Base-by-base conservation (phyloP, 495 filamentous ascomycete species). In the Penicillium manginii region DNA sequence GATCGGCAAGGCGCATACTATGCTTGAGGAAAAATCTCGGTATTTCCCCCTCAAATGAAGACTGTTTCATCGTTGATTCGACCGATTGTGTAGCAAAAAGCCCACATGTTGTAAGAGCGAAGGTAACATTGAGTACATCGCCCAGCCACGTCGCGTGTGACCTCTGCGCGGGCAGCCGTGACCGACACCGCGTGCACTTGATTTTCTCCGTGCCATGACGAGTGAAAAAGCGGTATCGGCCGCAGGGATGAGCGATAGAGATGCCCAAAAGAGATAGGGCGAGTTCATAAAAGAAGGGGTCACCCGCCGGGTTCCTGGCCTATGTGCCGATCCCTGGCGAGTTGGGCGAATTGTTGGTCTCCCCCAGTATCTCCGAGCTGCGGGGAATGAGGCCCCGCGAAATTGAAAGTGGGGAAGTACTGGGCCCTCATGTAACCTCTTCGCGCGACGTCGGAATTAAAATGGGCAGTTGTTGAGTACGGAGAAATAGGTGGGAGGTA, bases 241-340 rank as follows among this genome's bases (percentile, higher is more conserved):
- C 33, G 47, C 52, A 53, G 49, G 15, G 47, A 58, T 55, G 11
- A 15, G 33, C 55, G 55, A 9, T 2, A 2, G 39, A 22, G n/a
- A 52, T 50, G n/a, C 48, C 55, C 18, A 47, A 26, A 15, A 11
- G 22, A 47, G 22, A 1, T 9, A 47, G 22, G 22, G 15, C 19
- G 45, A 26, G 19, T 21, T 21, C 1, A 19, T 12, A 15, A 31
- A 8, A 19, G 18, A 19, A 29, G 42, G 21, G 14, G 37, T 43
- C 14, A 10, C 17, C 32, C 43, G 15, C 35, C 35, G 42, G 42
- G 32, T 50, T 47, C 29, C 57, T 58, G 52, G 33, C 31, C 32
- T 29, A 48, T 5, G 50, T 61, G 63, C 49, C 47, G 60, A 66
- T 68, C 63, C 10, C 56, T 66, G 50, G 57, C 57, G 60, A 57